Percentiles rank a stretch among this genome's conserved stretches.
Conservation (phyloP, 116 monocot species). For the Papilionanthe hybrid region DNA sequence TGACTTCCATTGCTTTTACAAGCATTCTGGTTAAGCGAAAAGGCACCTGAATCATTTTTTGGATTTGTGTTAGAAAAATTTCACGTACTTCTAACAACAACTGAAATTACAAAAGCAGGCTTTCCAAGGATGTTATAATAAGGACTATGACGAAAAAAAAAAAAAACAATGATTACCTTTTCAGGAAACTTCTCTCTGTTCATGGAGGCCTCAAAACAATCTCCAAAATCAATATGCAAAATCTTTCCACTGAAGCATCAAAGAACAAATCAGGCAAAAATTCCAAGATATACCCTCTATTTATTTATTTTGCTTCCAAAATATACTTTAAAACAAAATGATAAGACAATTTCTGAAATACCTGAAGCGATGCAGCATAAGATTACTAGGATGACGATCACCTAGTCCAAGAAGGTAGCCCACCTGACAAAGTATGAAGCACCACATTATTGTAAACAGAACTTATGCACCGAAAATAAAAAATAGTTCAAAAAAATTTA, state of each 20-base stretch:
- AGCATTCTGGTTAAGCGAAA: slow-evolving; percentile 99
- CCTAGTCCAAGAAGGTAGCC: slow-evolving; percentile 97
- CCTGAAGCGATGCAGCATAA: slow-evolving; percentile 95
- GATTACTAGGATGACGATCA: slow-evolving; percentile 96
- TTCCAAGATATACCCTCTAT: not conserved
- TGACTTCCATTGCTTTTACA: slow-evolving; percentile 99
- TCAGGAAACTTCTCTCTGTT: slow-evolving; percentile 98
- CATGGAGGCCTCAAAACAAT: slow-evolving; percentile 99
- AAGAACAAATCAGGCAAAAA: not conserved
- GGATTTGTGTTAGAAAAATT: not conserved
- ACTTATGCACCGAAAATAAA: not conserved
- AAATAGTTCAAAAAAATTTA: not conserved
- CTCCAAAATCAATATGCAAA: slow-evolving; percentile 99
- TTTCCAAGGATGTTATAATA: not conserved
- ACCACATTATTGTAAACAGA: not conserved
- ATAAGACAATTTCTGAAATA: slow-evolving; percentile 16
- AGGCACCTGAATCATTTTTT: slow-evolving; percentile 57
- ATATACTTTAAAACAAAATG: no score
- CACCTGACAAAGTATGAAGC: slow-evolving; percentile 42
- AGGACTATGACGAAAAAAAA: not conserved
- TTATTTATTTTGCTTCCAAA: no score
- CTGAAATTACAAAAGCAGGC: not conserved
- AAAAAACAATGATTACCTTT: slow-evolving; percentile 38
- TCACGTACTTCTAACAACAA: not conserved
- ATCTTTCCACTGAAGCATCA: slow-evolving; percentile 78